Base-by-base conservation (phyloP, 225 moss, liverwort and hornwort genomes). In the Rhytidiadelphus loreus region DNA sequence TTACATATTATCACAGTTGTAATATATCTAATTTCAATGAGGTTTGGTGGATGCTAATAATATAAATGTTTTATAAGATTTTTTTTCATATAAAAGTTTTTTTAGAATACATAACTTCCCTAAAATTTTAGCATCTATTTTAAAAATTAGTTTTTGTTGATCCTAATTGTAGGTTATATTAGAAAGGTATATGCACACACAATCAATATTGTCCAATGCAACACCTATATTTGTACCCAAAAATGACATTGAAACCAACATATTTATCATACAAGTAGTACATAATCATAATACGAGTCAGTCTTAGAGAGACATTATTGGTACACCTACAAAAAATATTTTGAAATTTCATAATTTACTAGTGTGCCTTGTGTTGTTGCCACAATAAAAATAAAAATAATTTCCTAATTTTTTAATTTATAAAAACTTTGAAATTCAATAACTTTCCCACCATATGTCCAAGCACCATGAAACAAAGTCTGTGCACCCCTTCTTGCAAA, bases 111-210 rank as follows among this genome's bases (percentile, higher is more conserved):
- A 20, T 18, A 48, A 20, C 4, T 44, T 43, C 2, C 4, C 4
- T 25, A 28, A 32, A 75, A 22, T 32, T 74, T 2, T 20, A 46
- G n/a, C n/a, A n/a, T n/a, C n/a, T n/a, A n/a, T n/a, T n/a, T n/a
- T n/a, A n/a, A n/a, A n/a, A n/a, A n/a, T 7, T 30, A 46, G 0
- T 13, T 8, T 12, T 75, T 52, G 21, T 0, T 0, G 0, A 32
- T 52, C 1, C 12, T 75, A 33, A 48, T 2, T 22, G 3, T 0
- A 22, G 0, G 6, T 14, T 22, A 35, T 35, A 35, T 3, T 33
- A 76, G 35, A 52, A 35, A 53, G 3, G 2, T 13, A 53, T 8
- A 8, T 48, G 4, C 35, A 35, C 2, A 2, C 5, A 33, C 5
- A 23, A 23, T 23, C 5, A 77, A 9, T 3, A 24, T 0, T 37